phyloP scores from a whole-genome alignment of 257 asterid species.

The Primulina eburnea region DNA sequence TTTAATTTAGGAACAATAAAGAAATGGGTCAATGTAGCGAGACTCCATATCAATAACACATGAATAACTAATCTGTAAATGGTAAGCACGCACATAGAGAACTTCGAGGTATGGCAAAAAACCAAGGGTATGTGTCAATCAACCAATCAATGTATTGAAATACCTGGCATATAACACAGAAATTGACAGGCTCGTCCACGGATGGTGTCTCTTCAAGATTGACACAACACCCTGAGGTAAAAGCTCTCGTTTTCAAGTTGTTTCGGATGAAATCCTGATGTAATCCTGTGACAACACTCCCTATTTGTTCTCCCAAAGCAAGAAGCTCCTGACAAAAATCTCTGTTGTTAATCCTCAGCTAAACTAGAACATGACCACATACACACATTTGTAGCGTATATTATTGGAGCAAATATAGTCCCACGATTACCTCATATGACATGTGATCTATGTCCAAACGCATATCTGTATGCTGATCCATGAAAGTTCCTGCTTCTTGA shows the following conservation, averaged over 20 bases:
- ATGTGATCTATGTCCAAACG: slow-evolving; percentile 50
- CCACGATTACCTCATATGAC: slow-evolving; percentile 21
- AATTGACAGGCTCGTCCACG: slow-evolving; percentile 43
- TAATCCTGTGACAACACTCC: slow-evolving; percentile 70
- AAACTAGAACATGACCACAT: neutral
- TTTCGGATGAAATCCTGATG: slow-evolving; percentile 45
- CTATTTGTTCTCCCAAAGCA: slow-evolving; percentile 35
- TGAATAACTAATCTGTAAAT: neutral
- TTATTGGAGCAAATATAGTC: neutral
- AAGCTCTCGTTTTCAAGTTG: slow-evolving; percentile 52
- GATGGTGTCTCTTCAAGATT: slow-evolving; percentile 32
- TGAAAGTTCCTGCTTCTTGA: slow-evolving; percentile 44
- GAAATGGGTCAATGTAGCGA: neutral
- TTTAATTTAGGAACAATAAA: neutral
- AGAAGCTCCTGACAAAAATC: neutral
- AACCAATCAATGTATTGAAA: neutral
- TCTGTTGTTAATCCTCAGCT: neutral
- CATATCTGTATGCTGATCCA: slow-evolving; percentile 72
- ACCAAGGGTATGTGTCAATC: neutral
- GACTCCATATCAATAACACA: neutral
- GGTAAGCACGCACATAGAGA: neutral
- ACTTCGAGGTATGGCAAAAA: neutral
- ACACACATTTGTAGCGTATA: no score
- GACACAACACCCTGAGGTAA: slow-evolving; percentile 33
- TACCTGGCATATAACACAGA: slow-evolving; percentile 87